Base-by-base conservation (phyloP, 257 asterid genomes). In the Sherardia arvensis region DNA sequence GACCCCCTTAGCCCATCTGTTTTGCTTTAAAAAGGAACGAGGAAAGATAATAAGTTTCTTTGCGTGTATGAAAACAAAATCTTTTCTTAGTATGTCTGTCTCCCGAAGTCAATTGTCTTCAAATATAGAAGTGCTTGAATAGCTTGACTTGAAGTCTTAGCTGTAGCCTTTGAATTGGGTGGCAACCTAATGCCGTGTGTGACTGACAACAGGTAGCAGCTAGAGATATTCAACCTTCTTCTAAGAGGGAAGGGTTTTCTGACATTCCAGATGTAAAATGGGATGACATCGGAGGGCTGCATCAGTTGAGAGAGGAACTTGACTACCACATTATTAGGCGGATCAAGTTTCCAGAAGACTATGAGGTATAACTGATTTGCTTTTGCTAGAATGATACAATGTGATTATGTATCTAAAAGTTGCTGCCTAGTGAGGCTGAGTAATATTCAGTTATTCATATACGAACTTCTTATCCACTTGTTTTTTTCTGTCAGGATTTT, bases 241-340 rank as follows among this genome's bases (percentile, higher is more conserved):
- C 87, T 36, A 80, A 78, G 67, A 83, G 92, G 76, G 96, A 91
- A 78, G 98, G 98, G 28, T 88, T 91, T 81, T 91, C 98, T 49
- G 74, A 78, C 38, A 70, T 88, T 64, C 98, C 98, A 27, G 81
- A 75, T 75, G 92, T 83, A 26, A 91, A 81, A 62, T 91, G 98
- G 98, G 92, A 84, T 70, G 92, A 87, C 66, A 92, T 91, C 38
- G 98, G 98, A 62, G 98, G 98, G 49, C 90, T 91, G 61, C 78
- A 75, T 65, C 63, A 48, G 23, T 69, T 91, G 18, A 79, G 89
- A 65, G 45, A 72, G 61, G 87, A 85, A 78, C 83, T 88, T 74
- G 79, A 79, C 66, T 81, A 83, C 27, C 73, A 76, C 60, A 79
- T 91, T 63, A 76, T 84, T 54, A 76, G 81, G 49, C 85, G 74